Base-by-base conservation (phyloP, 495 filamentous ascomycete genomes). In the Aspergillus heteromorphus region DNA sequence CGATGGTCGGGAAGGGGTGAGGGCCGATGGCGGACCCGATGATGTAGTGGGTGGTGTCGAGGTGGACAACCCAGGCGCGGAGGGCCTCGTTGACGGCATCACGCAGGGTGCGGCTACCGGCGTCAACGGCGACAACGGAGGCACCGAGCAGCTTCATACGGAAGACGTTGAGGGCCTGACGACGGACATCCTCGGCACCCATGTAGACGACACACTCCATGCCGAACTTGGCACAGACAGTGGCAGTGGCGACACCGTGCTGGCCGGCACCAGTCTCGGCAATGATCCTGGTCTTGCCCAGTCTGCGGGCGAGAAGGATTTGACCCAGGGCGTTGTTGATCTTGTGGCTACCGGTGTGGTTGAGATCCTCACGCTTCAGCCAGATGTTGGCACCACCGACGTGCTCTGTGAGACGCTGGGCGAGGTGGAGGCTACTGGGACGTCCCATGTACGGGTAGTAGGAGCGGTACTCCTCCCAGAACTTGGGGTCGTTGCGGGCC, bases 251-350 rank as follows among this genome's bases (percentile, higher is more conserved):
- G 10, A 97, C 93, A 74, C 93, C 92, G 71, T 97, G 93, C 67
- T 97, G 92, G 18, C 92, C 93, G 23, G 93, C 92, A 48, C 93
- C 92, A n/a, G 92, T 97, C 71, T 97, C 93, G 29, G 92, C 93
- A 59, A 97, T 96, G 60, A 97, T 96, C 66, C 87, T 84, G 6
- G 82, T 96, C 77, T 97, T 97, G 7, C 92, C 92, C 43, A 97
- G 69, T 25, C 90, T 79, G 23, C 78, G 77, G 0, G 92, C 92
- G 11, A 97, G 75, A 0, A 97, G 81, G 38, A 92, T 83, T 69
- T 97, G 93, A 14, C 92, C 92, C 5, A 97, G 70, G 1, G 93
- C 92, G 61, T 96, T 97, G 75, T 97, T 97, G 75, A 97, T 96
- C 78, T 96, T 97, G 77, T 97, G 93, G 19, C 85, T 88, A 29